A percentile compares a stretch with the other conserved stretches of the same genome.
Conservation (phyloP, 208 protist species). For the Trichomonas gallinae region DNA sequence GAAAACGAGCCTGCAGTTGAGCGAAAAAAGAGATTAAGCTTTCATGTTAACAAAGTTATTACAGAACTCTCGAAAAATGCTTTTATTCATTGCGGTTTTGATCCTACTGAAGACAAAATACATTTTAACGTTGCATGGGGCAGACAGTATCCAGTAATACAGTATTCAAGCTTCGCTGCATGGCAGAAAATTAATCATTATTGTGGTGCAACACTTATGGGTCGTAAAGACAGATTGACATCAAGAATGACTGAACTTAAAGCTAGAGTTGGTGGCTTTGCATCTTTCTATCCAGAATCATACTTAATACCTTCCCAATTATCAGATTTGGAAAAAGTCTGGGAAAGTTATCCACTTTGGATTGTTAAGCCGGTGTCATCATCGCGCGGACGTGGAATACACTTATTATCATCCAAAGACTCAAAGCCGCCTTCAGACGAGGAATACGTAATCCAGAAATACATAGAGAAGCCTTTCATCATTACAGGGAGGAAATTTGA, state of each 20-base stretch:
- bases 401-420: not conserved
- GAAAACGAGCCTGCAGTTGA: not conserved
- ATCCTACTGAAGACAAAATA: not conserved
- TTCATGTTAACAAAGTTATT: slow-evolving; percentile 3
- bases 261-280: not conserved
- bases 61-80: not conserved
- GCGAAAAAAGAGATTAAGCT: not conserved
- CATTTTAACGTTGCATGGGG: not conserved
- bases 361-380: not conserved
- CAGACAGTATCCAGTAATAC: not conserved
- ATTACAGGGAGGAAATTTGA: not conserved
- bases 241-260: not conserved
- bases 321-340: not conserved
- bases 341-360: not conserved
- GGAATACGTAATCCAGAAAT: slow-evolving; percentile 25
- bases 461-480: not conserved
- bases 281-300: slow-evolving; percentile 3
- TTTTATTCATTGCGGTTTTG: not conserved
- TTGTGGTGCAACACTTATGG: not conserved
- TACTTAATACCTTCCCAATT: not conserved
- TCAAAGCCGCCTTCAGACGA: not conserved
- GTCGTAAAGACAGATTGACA: not conserved
- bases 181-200: slow-evolving; percentile 22
- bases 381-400: not conserved
- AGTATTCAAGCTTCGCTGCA: not conserved